These are phyloP conservation scores for Flaveria bidentis DNA, from an alignment of 129 eudicot genomes.

Conservation along the genomic window DNA sequence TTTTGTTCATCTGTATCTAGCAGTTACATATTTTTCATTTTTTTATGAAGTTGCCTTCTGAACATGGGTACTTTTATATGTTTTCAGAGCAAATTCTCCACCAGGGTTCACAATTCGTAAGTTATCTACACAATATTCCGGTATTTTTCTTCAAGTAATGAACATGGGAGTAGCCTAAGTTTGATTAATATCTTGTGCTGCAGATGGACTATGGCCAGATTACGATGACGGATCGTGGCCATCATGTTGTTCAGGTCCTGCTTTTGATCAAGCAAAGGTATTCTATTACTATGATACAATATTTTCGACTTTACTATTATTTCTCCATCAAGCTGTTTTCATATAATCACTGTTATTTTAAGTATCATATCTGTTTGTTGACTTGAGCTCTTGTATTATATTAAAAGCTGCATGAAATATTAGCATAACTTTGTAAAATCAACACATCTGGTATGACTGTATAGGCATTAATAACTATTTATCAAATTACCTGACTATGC, in stretches of 20 bases:
- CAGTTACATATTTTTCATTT: too few species aligned
- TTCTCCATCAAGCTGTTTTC: background rate
- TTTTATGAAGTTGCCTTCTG: constrained; percentile 13
- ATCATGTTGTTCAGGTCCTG: constrained; percentile 67
- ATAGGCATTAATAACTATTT: background rate
- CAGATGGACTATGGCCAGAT: constrained; percentile 98
- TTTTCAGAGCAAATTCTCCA: constrained; percentile 59
- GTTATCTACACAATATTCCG: constrained; percentile 25
- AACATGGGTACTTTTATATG: constrained; percentile 16
- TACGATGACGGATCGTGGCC: constrained; percentile 99
- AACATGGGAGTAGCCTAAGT: background rate
- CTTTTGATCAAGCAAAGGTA: constrained; percentile 67
- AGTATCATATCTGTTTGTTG: background rate
- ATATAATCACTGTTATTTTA: background rate
- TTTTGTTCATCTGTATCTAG: constrained; percentile 2
- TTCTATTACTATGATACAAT: background rate
- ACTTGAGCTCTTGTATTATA: background rate
- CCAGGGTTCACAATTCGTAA: constrained; percentile 79
- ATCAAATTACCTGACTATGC: constrained; percentile 13
- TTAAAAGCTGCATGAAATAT: background rate
- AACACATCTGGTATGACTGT: too few species aligned
- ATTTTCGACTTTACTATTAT: background rate
- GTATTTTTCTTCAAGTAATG: background rate
- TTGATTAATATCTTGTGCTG: constrained; percentile 25
- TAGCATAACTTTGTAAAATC: background rate